These are phyloP conservation scores for Dendrobium catenatum DNA, from an alignment of 106 monocot genomes.

Conservation along the genomic window DNA sequence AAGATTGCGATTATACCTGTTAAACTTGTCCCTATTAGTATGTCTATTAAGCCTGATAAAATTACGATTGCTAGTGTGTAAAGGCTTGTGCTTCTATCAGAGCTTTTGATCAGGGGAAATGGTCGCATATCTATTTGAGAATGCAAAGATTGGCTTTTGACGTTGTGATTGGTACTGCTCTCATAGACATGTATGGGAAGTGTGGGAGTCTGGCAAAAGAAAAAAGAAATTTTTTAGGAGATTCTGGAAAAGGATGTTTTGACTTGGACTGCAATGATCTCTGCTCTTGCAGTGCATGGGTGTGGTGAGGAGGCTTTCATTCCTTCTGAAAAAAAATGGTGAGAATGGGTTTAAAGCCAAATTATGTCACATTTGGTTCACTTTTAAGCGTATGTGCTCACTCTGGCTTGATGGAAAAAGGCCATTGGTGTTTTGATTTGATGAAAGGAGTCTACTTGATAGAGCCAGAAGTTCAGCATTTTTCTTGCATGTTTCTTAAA, in stretches of 20 bases:
- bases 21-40: too few species aligned
- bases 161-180: slow-evolving; percentile 35
- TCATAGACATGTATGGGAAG: slow-evolving; percentile 57
- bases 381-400: slow-evolving; percentile 58
- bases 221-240: slow-evolving; percentile 30
- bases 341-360: slow-evolving; percentile 34
- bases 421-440: slow-evolving; percentile 37
- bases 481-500: slow-evolving; percentile 21
- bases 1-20: slow-evolving; percentile 14
- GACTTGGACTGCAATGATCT: slow-evolving; percentile 70
- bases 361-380: slow-evolving; percentile 53
- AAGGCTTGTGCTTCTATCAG: slow-evolving; percentile 35
- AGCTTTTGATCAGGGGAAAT: slow-evolving; percentile 43
- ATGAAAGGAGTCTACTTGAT: slow-evolving; percentile 37
- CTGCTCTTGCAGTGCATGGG: slow-evolving; percentile 58
- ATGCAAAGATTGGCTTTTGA: slow-evolving; percentile 25
- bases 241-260: slow-evolving; percentile 45
- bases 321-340: slow-evolving; percentile 42
- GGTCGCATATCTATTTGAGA: slow-evolving; percentile 37
- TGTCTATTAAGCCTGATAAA: too few species aligned
- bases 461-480: slow-evolving; percentile 38
- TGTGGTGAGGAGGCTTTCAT: slow-evolving; percentile 23
- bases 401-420: slow-evolving; percentile 65
- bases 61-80: slow-evolving; percentile 13
- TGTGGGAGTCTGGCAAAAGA: slow-evolving; percentile 43